Evolutionary conservation across 495 filamentous ascomycete species (phyloP).

Genomic region (Penicillium coffeae): DNA sequence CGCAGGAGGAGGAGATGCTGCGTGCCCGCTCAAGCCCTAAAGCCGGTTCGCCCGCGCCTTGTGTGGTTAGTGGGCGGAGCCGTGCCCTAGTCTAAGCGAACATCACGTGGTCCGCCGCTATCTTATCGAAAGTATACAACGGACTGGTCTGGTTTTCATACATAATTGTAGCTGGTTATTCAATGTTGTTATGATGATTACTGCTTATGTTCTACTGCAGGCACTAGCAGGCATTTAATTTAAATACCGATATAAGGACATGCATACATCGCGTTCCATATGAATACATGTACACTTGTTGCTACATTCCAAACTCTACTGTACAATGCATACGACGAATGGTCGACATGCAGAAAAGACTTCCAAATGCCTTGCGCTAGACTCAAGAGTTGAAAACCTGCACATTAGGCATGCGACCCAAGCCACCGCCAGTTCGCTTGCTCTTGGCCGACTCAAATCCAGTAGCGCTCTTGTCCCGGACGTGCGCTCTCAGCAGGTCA

Average conservation of each 20-base stretch:
- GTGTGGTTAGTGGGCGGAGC: slow-evolving; percentile 26
- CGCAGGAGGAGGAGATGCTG: slow-evolving; percentile 37
- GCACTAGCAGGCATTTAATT: no score
- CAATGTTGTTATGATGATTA: no score
- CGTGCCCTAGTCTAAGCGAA: slow-evolving; percentile 42
- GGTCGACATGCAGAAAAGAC: not conserved
- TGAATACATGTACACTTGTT: no score
- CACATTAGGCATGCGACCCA: slow-evolving; percentile 51
- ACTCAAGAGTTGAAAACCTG: slow-evolving; percentile 43
- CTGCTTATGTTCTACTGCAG: no score
- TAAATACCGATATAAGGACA: no score
- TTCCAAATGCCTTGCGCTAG: not conserved
- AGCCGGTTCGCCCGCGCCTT: slow-evolving; percentile 35
- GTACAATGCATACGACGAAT: not conserved
- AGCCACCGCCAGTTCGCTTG: slow-evolving; percentile 46
- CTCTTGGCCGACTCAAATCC: slow-evolving; percentile 49
- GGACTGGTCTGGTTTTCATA: no score
- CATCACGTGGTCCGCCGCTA: slow-evolving; percentile 16
- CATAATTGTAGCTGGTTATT: no score
- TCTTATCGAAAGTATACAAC: slow-evolving; percentile 3
- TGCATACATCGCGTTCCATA: no score
- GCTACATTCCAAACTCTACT: no score
- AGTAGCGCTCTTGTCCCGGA: slow-evolving; percentile 54
- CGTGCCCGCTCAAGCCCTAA: slow-evolving; percentile 39
- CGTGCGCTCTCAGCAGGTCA: slow-evolving; percentile 72